phyloP scores from a whole-genome alignment of 2,329 filamentous ascomycete species.

The Incumbomyces delicatus region DNA sequence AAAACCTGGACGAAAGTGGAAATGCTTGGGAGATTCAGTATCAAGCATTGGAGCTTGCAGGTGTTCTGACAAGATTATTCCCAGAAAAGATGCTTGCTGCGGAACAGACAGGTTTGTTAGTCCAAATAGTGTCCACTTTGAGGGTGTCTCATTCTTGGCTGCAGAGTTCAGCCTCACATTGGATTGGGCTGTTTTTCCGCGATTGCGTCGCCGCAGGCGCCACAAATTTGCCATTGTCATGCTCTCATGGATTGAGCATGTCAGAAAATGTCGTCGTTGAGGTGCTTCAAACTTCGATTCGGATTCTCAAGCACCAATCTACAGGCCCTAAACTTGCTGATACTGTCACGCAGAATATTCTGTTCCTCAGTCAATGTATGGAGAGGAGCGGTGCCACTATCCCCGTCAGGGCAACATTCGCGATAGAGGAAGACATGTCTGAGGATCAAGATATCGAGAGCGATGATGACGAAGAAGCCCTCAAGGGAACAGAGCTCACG shows the following conservation, averaged over 20 bases:
- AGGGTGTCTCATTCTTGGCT: constrained; percentile 63
- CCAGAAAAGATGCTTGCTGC: constrained; percentile 54
- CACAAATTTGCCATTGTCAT: constrained; percentile 50
- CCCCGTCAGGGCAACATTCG: constrained; percentile 34
- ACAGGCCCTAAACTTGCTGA: constrained; percentile 66
- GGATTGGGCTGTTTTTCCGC: constrained; percentile 68
- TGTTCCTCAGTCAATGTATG: constrained; percentile 65
- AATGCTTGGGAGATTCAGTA: constrained; percentile 61
- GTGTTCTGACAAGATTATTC: constrained; percentile 57
- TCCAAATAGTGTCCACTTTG: constrained; percentile 55
- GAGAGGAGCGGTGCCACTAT: constrained; percentile 47
- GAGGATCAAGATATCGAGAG: constrained; percentile 32
- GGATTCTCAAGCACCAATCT: constrained; percentile 51
- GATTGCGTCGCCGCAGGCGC: constrained; percentile 58
- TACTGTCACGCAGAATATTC: constrained; percentile 69
- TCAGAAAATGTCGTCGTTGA: constrained; percentile 53
- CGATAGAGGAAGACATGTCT: constrained; percentile 29
- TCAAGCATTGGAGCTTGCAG: constrained; percentile 59
- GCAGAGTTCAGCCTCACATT: constrained; percentile 63
- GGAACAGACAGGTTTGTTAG: constrained; percentile 59
- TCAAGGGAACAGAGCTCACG: constrained; percentile 30
- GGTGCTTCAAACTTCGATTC: constrained; percentile 47
- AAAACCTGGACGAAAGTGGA: constrained; percentile 28
- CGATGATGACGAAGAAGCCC: constrained; percentile 36
- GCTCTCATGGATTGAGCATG: constrained; percentile 62